These are phyloP conservation scores for Austroboletus olivaceoglutinosus DNA, from an alignment of 1,284 basidiomycete species.

Conservation along the genomic window DNA sequence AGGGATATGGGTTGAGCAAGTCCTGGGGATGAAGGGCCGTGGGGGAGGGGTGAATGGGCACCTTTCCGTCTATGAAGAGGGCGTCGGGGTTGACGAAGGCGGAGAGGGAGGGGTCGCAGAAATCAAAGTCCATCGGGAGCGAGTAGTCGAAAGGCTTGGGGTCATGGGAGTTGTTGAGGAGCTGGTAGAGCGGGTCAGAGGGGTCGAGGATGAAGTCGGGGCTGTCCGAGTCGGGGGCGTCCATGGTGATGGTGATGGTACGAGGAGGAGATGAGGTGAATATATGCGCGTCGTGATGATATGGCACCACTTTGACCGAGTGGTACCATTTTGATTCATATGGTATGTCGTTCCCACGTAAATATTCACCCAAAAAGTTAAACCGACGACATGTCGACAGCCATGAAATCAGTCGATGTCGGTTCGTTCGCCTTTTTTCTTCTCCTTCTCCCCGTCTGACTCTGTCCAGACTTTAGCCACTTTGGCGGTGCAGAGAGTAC, in stretches of 20 bases:
- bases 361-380: neutral
- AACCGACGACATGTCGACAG: neutral
- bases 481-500: slow-evolving; percentile 73
- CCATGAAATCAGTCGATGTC: slow-evolving; percentile 21
- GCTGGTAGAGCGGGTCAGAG: slow-evolving; percentile 53
- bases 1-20: slow-evolving; percentile 37
- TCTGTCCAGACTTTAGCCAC: slow-evolving; percentile 61
- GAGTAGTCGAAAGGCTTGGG: slow-evolving; percentile 47
- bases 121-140: slow-evolving; percentile 49
- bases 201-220: slow-evolving; percentile 39
- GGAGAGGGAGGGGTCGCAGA: slow-evolving; percentile 37
- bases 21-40: slow-evolving; percentile 28
- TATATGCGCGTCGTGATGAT: neutral
- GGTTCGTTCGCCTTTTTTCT: no score
- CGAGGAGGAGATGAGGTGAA: neutral
- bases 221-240: slow-evolving; percentile 15
- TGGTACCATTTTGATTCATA: slow-evolving; percentile 27
- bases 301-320: slow-evolving; percentile 25
- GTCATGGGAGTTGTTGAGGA: slow-evolving; percentile 45
- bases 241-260: slow-evolving; percentile 21
- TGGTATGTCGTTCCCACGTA: slow-evolving; percentile 27
- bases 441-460: neutral
- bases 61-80: slow-evolving; percentile 45
- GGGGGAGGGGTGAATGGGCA: slow-evolving; percentile 18
- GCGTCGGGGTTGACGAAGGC: slow-evolving; percentile 63